phyloP scores from a whole-genome alignment of 2,329 filamentous ascomycete species.

The Cytospora mali region DNA sequence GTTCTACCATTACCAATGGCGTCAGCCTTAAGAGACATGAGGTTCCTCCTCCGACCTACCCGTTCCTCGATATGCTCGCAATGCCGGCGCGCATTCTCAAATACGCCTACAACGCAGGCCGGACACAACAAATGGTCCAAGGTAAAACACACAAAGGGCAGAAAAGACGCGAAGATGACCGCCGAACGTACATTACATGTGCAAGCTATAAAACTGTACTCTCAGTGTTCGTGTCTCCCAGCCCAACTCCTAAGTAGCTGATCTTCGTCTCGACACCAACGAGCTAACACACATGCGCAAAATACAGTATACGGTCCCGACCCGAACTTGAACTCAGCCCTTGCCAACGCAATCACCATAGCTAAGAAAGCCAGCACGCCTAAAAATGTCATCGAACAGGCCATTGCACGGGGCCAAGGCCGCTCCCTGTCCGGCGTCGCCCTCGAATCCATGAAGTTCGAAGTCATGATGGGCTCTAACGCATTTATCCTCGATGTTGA shows the following conservation, averaged over 20 bases:
- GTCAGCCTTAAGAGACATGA: conserved; percentile 4
- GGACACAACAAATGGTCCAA: conserved; percentile 96
- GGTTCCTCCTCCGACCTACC: conserved; percentile 16
- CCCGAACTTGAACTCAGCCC: conserved; percentile 71
- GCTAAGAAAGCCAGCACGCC: conserved; percentile 87
- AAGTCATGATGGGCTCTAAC: conserved; percentile 77
- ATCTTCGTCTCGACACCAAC: not conserved
- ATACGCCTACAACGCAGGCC: conserved; percentile 50
- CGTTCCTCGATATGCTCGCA: conserved; percentile 44
- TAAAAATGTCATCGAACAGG: conserved; percentile 80
- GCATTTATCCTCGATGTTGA: conserved; percentile 84
- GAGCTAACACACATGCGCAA: conserved; percentile 18
- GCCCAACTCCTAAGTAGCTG: not conserved
- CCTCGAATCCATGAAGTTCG: conserved; percentile 77
- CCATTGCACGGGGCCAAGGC: conserved; percentile 87
- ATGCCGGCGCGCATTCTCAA: conserved; percentile 53
- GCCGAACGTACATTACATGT: conserved; percentile 68
- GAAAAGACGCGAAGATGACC: conserved; percentile 79
- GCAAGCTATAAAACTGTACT: conserved; percentile 73
- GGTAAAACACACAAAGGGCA: conserved; percentile 93
- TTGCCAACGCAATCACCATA: conserved; percentile 70
- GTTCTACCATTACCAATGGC: conserved; percentile 19
- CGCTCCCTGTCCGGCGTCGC: conserved; percentile 72
- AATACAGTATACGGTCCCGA: conserved; percentile 72
- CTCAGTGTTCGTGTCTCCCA: conserved; percentile 61